These are phyloP conservation scores for Scenedesmus sp. DNA, from an alignment of 163 green algal genomes.

Conservation along the genomic window DNA sequence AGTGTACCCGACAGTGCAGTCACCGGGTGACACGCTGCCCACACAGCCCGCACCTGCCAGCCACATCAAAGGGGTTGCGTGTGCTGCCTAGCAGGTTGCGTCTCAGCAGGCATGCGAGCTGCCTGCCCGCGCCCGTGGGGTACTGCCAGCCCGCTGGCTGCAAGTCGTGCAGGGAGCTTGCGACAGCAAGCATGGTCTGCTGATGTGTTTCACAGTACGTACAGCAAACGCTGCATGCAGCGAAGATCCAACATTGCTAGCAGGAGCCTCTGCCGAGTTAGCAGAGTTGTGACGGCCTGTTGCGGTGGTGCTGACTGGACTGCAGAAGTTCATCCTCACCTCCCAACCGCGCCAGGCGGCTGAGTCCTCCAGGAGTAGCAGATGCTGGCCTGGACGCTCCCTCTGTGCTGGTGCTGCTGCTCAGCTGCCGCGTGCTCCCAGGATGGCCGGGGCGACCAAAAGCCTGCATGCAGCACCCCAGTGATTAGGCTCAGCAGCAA, in stretches of 20 bases:
- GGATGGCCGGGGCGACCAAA: too few relatives aligned
- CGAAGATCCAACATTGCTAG: background rate
- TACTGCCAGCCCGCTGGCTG: background rate
- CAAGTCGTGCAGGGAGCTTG: background rate
- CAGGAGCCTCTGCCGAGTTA: background rate
- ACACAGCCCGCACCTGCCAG: conserved; percentile 5
- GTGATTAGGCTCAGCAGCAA: background rate
- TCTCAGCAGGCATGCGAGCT: background rate
- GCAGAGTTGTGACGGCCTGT: background rate
- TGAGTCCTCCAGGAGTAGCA: background rate
- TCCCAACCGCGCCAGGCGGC: too few relatives aligned
- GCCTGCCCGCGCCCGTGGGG: background rate
- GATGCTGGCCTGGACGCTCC: background rate
- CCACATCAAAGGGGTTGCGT: conserved; percentile 59
- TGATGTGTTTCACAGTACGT: background rate
- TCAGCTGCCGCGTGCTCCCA: too few relatives aligned
- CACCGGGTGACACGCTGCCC: too few relatives aligned
- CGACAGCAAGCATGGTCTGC: background rate
- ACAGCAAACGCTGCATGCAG: background rate
- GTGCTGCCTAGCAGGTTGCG: conserved; percentile 40
- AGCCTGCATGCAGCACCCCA: too few relatives aligned
- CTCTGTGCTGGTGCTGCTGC: too few relatives aligned
- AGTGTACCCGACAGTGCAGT: too few relatives aligned
- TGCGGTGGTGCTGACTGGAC: too few relatives aligned
- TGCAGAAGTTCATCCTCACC: too few relatives aligned